Percentiles rank a stretch among this genome's conserved stretches.
Evolutionary conservation across 2,329 filamentous ascomycete genomes (phyloP).

Genomic region (Verticillium zaregamsianum): DNA sequence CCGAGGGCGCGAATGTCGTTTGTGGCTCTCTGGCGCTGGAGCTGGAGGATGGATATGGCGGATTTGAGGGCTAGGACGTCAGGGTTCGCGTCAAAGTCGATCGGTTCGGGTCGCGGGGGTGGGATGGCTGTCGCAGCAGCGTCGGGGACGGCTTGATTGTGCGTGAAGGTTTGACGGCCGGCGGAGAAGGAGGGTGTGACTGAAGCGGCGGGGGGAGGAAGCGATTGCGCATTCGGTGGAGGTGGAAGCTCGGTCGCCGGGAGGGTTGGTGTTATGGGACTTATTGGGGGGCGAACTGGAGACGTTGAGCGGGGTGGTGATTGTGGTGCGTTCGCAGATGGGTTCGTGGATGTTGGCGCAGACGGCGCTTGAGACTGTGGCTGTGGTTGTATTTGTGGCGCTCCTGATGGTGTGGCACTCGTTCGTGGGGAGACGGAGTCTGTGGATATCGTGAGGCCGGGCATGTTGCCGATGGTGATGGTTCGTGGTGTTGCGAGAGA

Average conservation of each 20-base stretch:
- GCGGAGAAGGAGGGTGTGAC: constrained; percentile 20
- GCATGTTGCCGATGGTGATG: constrained; percentile 17
- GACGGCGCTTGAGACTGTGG: not conserved
- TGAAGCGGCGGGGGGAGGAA: not conserved
- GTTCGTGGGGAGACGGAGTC: constrained; percentile 14
- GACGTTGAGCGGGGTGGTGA: constrained; percentile 31
- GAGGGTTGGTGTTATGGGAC: constrained; percentile 50
- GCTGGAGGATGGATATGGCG: constrained; percentile 80
- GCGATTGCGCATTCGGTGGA: not conserved
- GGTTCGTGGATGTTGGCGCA: constrained; percentile 1
- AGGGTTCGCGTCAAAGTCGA: constrained; percentile 64
- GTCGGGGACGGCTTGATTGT: constrained; percentile 37
- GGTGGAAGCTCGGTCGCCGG: constrained; percentile 27
- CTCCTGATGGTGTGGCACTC: constrained; percentile 14
- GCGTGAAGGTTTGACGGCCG: constrained; percentile 35
- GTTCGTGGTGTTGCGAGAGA: not conserved
- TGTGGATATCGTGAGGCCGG: constrained; percentile 22
- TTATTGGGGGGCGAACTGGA: constrained; percentile 46
- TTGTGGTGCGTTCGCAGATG: constrained; percentile 5
- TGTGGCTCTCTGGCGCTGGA: constrained; percentile 75
- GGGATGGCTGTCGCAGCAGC: constrained; percentile 26
- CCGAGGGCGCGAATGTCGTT: constrained; percentile 70
- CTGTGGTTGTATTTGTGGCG: not conserved
- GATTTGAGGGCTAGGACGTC: constrained; percentile 85
- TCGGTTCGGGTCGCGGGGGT: constrained; percentile 45